Base-by-base conservation (phyloP, 768 basidiomycete genomes). In the Russula dissimulans region DNA sequence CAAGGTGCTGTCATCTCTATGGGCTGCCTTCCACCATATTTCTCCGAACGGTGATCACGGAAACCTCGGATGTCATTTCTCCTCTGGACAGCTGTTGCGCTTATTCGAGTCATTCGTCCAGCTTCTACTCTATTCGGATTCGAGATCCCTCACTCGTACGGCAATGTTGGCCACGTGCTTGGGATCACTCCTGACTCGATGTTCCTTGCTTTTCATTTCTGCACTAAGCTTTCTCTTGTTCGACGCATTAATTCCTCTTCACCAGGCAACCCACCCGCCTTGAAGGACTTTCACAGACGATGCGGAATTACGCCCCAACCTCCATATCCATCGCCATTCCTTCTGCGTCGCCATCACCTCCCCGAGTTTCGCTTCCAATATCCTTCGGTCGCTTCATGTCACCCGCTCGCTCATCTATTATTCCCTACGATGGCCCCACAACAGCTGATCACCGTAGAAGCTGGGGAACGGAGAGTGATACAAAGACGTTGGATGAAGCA, bases 251-350 rank as follows among this genome's bases (percentile, higher is more conserved):
- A 62, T 43, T 29, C 29, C 52, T 51, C 29, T 59, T 43, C 15
- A 38, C 32, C 67, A 81, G 80, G n/a, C 78, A 75, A 60, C 77
- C 77, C 9, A 76, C 80, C 0, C 74, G 79, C 57, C 72, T 83
- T 18, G 79, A 81, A 69, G 74, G 73, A 26, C 73, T 84, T 62
- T 79, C 82, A 10, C 77, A 78, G 18, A 76, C 81, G 10, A 72
- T 84, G 31, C 78, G 81, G 48, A 76, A 73, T 62, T 83, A 83
- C 56, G 78, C 81, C 8, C 82, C 81, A 4, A 73, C 77, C 17
- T 77, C 78, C 8, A 79, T 81, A 53, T 72, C 78, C 14, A 76
- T 82, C 32, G 76, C 81, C 1, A 74, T 82, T n/a, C 77, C 81
- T 0, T 69, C 73, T 2, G 76, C 79, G 1, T 70, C 73, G 0